A percentile compares a stretch with the other conserved stretches of the same genome.
These are phyloP conservation scores for Cenchrus purpureus DNA, from an alignment of 176 grass and related monocot genomes.

Conservation along the genomic window DNA sequence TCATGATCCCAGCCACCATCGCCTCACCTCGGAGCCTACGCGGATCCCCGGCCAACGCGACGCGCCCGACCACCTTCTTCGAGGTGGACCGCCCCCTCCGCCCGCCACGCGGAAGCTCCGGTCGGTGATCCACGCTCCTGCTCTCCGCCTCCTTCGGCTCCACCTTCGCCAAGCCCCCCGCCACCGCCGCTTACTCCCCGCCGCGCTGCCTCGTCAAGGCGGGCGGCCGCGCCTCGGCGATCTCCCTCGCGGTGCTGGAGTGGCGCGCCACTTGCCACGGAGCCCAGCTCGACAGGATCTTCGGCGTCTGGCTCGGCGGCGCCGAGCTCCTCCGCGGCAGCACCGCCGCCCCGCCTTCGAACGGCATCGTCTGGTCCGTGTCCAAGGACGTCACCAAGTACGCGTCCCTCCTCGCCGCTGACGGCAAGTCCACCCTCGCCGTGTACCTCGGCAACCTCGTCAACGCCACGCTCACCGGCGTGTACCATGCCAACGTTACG, in stretches of 20 bases:
- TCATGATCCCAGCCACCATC: not conserved
- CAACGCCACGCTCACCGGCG: slow-evolving; percentile 54
- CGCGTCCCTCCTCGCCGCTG: slow-evolving; percentile 57
- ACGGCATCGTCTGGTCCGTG: slow-evolving; percentile 55
- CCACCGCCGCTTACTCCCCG: slow-evolving; percentile 3
- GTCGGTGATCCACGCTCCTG: slow-evolving; percentile 43
- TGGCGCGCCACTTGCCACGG: slow-evolving; percentile 47
- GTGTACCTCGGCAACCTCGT: slow-evolving; percentile 64
- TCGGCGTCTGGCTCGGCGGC: slow-evolving; percentile 75
- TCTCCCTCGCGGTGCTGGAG: slow-evolving; percentile 52
- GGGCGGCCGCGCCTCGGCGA: not conserved
- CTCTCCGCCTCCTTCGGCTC: slow-evolving; percentile 9
- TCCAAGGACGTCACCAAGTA: slow-evolving; percentile 58
- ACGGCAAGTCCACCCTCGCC: slow-evolving; percentile 46
- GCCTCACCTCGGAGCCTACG: not conserved
- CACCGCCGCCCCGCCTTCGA: slow-evolving; percentile 52
- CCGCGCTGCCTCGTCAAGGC: slow-evolving; percentile 37
- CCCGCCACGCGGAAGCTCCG: slow-evolving; percentile 12
- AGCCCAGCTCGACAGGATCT: slow-evolving; percentile 63
- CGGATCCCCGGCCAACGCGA: not conserved
- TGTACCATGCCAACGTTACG: slow-evolving; percentile 63
- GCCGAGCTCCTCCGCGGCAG: slow-evolving; percentile 74
- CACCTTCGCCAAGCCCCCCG: not conserved
- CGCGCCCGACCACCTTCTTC: slow-evolving; percentile 41
- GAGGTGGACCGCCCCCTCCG: slow-evolving; percentile 46